Evolutionary conservation across 2,329 filamentous ascomycete species (phyloP), one percentile per base, ranked within the genome.

Genomic region (Fusarium equiseti): DNA sequence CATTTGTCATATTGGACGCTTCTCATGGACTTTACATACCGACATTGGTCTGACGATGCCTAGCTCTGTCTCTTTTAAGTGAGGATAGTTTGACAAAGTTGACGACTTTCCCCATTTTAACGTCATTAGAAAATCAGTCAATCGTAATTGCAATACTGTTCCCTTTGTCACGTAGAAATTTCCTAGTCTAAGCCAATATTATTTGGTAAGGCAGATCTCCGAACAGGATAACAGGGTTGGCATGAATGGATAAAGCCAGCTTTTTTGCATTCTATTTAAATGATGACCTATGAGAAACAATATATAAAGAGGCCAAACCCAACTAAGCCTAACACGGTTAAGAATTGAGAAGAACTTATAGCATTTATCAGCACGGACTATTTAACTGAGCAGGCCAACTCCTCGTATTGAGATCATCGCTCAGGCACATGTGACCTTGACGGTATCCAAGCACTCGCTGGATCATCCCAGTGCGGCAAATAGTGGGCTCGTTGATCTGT

Each of bases 301-400:
- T 2, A 11, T 6, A n/a, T 9, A 38, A 38, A 38, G 18, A 11
- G 5, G 16, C 3, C 16, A n/a, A 12, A 7, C 18, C 18, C 0
- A 11, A 4, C n/a, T 38, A 7, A 38, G 3, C 3, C 12, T 7
- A 38, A n/a, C 3, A 4, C 18, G 4, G 18, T 38, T 38, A n/a
- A n/a, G 10, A n/a, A n/a, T 38, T 38, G 3, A 38, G 1, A n/a
- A 38, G 35, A 4, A 7, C 1, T 1, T 4, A n/a, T 38, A n/a
- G 18, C 35, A 38, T 0, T 38, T 11, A 12, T 38, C 35, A 38
- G 35, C 35, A 38, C 35, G 18, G 18, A 38, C 35, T 38, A 38
- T 38, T 38, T 12, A n/a, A 12, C 18, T 38, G 35, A 38, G 18
- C 35, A 7, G 35, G 10, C 18, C 18, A 12, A 11, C 6, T 8